Evolutionary conservation across 352 stramenopile genomes (phyloP), one percentile per base, ranked within the genome.

Genomic region (Paralagenidium karlingii): DNA sequence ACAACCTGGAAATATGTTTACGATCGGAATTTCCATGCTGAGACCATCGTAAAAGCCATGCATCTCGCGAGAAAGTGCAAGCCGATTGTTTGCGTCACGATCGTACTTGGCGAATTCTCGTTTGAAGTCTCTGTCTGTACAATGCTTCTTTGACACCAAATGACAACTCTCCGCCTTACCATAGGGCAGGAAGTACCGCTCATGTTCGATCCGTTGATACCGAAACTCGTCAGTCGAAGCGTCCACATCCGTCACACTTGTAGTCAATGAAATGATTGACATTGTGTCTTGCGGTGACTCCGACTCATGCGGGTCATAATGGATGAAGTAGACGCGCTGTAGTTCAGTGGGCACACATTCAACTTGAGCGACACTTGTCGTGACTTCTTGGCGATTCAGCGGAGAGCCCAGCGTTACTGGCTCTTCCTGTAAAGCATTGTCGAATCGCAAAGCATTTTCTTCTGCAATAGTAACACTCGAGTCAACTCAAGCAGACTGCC

Each of bases 141-240:
- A 33, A 26, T 43, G 24, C 27, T 36, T 31, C 19, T 24, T 49
- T 30, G 43, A 49, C 33, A 49, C 37, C 44, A 51, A 40, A 36
- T 40, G 46, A 26, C 38, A 47, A 24, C 39, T 44, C 21, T 44
- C 20, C 20, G 46, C 46, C 32, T 39, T 53, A 22, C 25, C 34
- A 5, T 41, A 53, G 15, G 46, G 34, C 15, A 39, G 5, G 25
- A 48, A 47, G 19, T 34, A 40, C 9, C 34, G 38, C 31, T 48
- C 38, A 16, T 40, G 25, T 28, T 53, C 46, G 34, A 53, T 53
- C 33, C 46, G 46, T 40, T 53, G 33, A 25, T 48, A 48, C 22
- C 26, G 31, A 40, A 53, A 53, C 32, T 43, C 25, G 25, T 47
- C 38, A 12, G 32, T 53, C 10, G 32, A 27, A 19, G 38, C 1